A percentile compares a stretch with the other conserved stretches of the same genome.
These are phyloP conservation scores for Ogataea trehalophila DNA, from an alignment of 805 yeast species.

Conservation along the genomic window DNA sequence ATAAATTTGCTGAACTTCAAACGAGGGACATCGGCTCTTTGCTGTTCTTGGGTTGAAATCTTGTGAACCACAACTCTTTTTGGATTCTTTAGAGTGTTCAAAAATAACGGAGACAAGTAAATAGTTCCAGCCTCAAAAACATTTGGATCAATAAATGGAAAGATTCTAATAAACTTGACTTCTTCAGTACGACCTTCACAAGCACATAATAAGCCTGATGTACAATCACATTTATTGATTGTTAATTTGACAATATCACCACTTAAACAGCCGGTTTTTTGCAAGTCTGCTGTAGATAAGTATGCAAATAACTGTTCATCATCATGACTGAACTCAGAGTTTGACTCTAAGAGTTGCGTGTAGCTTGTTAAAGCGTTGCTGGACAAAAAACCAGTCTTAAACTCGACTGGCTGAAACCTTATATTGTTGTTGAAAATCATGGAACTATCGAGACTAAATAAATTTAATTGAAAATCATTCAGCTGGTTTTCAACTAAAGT, in stretches of 20 bases:
- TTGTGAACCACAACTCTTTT: slow-evolving; percentile 11
- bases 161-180: slow-evolving; percentile 35
- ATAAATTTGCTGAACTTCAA: slow-evolving; percentile 19
- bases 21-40: slow-evolving; percentile 18
- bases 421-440: slow-evolving; percentile 4
- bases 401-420: slow-evolving; percentile 6
- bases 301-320: slow-evolving; percentile 45
- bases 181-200: slow-evolving; percentile 8
- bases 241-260: slow-evolving; percentile 56
- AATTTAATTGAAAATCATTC: slow-evolving; percentile 11
- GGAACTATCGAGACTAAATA: slow-evolving; percentile 14
- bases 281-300: slow-evolving; percentile 45
- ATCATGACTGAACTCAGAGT: slow-evolving; percentile 27
- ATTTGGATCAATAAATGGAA: slow-evolving; percentile 65
- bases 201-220: slow-evolving; percentile 14
- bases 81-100: slow-evolving; percentile 43
- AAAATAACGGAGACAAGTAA: slow-evolving; percentile 60
- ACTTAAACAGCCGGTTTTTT: slow-evolving; percentile 56
- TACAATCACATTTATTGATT: slow-evolving; percentile 12
- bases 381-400: slow-evolving; percentile 6
- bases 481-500: slow-evolving; percentile 4
- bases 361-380: slow-evolving; percentile 10
- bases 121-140: slow-evolving; percentile 34
- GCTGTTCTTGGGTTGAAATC: slow-evolving; percentile 18
- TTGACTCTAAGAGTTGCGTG: slow-evolving; percentile 13